These are phyloP conservation scores for Terana coerulea DNA, from an alignment of 768 basidiomycete species.

Conservation along the genomic window DNA sequence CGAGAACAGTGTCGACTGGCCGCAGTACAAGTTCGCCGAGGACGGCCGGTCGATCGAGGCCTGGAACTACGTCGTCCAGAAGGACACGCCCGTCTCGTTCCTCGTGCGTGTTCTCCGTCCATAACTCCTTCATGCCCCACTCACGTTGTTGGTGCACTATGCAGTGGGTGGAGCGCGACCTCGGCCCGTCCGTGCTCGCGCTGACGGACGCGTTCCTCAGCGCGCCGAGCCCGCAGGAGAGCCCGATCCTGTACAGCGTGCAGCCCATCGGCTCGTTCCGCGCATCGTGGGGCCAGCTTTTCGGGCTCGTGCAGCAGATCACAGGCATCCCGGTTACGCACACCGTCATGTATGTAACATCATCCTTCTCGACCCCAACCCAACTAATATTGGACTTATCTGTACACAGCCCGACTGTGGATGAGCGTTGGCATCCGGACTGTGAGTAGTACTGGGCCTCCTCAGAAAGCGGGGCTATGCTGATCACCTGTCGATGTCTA, in stretches of 20 bases:
- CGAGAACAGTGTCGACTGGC: not conserved
- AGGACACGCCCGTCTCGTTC: not conserved
- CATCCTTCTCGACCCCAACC: too few species aligned
- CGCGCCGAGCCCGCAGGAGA: too few species aligned
- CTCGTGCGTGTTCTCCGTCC: not conserved
- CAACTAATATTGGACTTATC: too few species aligned
- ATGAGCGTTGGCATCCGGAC: not conserved
- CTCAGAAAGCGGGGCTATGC: too few species aligned
- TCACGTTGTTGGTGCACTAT: not conserved
- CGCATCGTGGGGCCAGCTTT: not conserved
- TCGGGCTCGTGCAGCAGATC: not conserved
- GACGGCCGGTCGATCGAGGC: not conserved
- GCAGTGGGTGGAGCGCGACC: not conserved
- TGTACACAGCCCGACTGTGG: not conserved
- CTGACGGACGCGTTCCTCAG: not conserved
- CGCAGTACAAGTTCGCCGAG: not conserved
- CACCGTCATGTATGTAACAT: not conserved
- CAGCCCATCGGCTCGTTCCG: not conserved
- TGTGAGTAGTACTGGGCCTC: too few species aligned
- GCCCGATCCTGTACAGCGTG: not conserved
- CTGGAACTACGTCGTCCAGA: not conserved
- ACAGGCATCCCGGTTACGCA: not conserved
- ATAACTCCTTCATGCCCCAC: not conserved
- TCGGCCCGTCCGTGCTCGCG: not conserved
- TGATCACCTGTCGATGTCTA: not conserved